Percentiles rank a stretch among this genome's conserved stretches.
Conservation (phyloP, 164 flowering plant species). For the Annona squamosa region DNA sequence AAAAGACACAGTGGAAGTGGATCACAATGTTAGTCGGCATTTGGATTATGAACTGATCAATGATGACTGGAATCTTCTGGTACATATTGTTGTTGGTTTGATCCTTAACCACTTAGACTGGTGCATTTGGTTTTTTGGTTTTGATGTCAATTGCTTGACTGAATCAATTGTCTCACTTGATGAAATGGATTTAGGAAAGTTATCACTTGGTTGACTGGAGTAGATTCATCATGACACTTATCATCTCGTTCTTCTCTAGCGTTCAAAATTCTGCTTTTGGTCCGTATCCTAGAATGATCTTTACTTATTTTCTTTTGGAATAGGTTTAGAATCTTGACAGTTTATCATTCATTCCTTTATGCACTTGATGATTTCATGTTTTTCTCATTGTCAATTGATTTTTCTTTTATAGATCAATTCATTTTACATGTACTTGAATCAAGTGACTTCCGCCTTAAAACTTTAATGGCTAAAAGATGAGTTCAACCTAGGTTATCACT, state of each 20-base stretch:
- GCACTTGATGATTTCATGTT: too few species aligned
- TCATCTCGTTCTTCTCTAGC: not conserved
- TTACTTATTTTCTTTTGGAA: not conserved
- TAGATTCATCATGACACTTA: not conserved
- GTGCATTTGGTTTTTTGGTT: not conserved
- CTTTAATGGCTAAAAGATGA: not conserved
- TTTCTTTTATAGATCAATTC: not conserved
- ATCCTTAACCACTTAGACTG: not conserved
- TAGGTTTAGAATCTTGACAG: too few species aligned
- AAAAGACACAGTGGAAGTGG: conserved; percentile 90
- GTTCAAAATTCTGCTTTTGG: not conserved
- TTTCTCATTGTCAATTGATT: too few species aligned
- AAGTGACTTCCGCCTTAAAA: not conserved
- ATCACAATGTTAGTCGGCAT: conserved; percentile 92
- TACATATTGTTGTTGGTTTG: conserved; percentile 13
- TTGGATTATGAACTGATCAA: conserved; percentile 51
- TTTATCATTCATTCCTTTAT: too few species aligned
- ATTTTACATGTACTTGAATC: not conserved
- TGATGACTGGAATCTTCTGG: conserved; percentile 87
- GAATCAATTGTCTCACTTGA: not conserved
- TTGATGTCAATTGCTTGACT: not conserved
- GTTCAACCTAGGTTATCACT: not conserved
- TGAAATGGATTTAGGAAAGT: too few species aligned
- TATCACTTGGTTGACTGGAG: not conserved
- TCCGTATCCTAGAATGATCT: not conserved